A percentile compares a stretch with the other conserved stretches of the same genome.
These are phyloP conservation scores for Breynia disticha DNA, from an alignment of 441 rosid genomes.

Conservation along the genomic window DNA sequence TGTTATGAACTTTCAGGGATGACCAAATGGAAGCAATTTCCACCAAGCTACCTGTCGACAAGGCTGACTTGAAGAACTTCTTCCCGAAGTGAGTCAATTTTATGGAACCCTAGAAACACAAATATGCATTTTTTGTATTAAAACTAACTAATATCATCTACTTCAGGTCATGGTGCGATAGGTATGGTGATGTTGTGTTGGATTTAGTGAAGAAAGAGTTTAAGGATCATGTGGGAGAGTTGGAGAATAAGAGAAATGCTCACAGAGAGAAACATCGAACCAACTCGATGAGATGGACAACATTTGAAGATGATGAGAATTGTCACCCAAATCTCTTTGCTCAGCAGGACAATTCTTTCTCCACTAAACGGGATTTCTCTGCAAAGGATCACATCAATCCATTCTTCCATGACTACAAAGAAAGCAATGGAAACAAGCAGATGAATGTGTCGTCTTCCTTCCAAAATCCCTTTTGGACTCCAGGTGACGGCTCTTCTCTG, in stretches of 20 bases:
- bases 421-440: constrained; percentile 10
- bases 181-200: constrained; percentile 55
- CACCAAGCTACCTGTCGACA: constrained; percentile 67
- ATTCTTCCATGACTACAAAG: constrained; percentile 13
- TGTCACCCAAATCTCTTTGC: constrained; percentile 52
- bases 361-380: not conserved
- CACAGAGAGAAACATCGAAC: constrained; percentile 27
- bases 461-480: constrained; percentile 43
- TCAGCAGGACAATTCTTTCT: not conserved
- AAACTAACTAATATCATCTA: too few species aligned
- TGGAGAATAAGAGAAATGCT: constrained; percentile 47
- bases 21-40: constrained; percentile 70
- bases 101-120: too few species aligned
- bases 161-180: constrained; percentile 61
- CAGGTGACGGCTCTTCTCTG: not conserved
- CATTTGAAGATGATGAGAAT: constrained; percentile 51
- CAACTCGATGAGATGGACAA: constrained; percentile 41
- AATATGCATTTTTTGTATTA: too few species aligned
- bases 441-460: constrained; percentile 16
- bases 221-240: constrained; percentile 58
- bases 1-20: constrained; percentile 17
- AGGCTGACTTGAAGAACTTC: constrained; percentile 49
- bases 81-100: constrained; percentile 48
- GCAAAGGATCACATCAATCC: constrained; percentile 8
- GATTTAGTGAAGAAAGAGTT: constrained; percentile 72